Percentiles rank a stretch among this genome's conserved stretches.
phyloP scores from a whole-genome alignment of 169 alveolate genomes.

The Cryptosporidium canis region DNA sequence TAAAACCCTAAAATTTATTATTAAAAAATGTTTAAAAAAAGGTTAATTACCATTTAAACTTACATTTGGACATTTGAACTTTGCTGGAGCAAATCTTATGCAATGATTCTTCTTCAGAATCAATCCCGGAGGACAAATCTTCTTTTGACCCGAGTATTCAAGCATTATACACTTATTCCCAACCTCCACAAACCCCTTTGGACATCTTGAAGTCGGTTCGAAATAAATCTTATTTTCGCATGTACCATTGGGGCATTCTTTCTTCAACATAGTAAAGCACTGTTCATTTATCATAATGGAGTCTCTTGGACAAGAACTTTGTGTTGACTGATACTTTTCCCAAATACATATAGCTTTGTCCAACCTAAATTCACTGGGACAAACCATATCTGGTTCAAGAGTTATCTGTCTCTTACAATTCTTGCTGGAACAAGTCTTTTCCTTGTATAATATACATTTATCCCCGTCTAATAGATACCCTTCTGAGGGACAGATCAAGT shows the following conservation, averaged over 20 bases:
- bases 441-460: constrained; percentile 19
- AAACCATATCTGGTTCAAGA: constrained; percentile 24
- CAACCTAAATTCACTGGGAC: constrained; percentile 23
- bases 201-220: constrained; percentile 17
- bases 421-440: constrained; percentile 6
- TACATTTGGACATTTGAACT: constrained; percentile 52
- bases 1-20: constrained; percentile 36
- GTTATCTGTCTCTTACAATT: constrained; percentile 1
- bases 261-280: constrained; percentile 3
- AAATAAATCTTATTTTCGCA: constrained; percentile 21
- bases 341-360: constrained; percentile 18
- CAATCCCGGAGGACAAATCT: constrained; percentile 40
- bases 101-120: constrained; percentile 38
- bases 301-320: background rate
- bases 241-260: constrained; percentile 33
- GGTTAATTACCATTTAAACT: constrained; percentile 1
- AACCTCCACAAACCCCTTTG: constrained; percentile 57
- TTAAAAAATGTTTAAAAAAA: background rate
- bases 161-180: constrained; percentile 21
- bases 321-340: background rate
- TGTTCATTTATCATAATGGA: constrained; percentile 35
- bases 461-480: constrained; percentile 19
- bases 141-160: constrained; percentile 58
- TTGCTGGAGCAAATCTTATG: constrained; percentile 15
- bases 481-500: constrained; percentile 47